phyloP scores from a whole-genome alignment of 2,329 filamentous ascomycete species.

The Grosmannia huntii region DNA sequence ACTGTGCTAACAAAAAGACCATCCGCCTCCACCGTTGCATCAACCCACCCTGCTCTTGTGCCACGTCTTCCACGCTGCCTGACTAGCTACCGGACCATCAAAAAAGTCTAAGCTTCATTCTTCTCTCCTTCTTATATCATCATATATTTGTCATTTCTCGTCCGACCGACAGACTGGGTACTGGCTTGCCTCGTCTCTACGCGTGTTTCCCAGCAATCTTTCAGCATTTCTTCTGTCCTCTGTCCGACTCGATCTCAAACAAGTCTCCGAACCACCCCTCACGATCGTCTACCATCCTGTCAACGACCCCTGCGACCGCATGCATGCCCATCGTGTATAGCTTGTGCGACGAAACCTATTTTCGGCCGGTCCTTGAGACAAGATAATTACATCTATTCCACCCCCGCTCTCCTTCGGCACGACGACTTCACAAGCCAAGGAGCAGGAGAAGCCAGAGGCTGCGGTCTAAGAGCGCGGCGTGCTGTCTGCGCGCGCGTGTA shows the following conservation, averaged over 20 bases:
- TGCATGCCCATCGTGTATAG: background rate
- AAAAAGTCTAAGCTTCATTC: background rate
- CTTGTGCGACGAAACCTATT: background rate
- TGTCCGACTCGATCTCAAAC: slow-evolving; percentile 4
- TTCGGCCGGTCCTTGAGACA: background rate
- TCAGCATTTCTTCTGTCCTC: background rate
- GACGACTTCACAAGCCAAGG: background rate
- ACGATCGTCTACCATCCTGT: background rate
- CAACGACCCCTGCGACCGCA: background rate
- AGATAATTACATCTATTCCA: background rate
- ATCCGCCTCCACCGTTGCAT: background rate
- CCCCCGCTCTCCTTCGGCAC: background rate
- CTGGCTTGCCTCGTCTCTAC: background rate
- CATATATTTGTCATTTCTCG: background rate
- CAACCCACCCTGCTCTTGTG: background rate
- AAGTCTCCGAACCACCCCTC: background rate
- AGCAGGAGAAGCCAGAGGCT: background rate
- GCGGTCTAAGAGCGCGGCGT: background rate
- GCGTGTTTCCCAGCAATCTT: background rate
- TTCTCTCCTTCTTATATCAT: background rate
- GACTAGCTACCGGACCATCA: background rate
- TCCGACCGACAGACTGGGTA: background rate
- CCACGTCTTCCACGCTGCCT: background rate
- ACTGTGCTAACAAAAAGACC: background rate
- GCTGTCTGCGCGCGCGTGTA: background rate